Evolutionary conservation across 225 moss, liverwort and hornwort species (phyloP).

Genomic region (Physcomitrellopsis africana): DNA sequence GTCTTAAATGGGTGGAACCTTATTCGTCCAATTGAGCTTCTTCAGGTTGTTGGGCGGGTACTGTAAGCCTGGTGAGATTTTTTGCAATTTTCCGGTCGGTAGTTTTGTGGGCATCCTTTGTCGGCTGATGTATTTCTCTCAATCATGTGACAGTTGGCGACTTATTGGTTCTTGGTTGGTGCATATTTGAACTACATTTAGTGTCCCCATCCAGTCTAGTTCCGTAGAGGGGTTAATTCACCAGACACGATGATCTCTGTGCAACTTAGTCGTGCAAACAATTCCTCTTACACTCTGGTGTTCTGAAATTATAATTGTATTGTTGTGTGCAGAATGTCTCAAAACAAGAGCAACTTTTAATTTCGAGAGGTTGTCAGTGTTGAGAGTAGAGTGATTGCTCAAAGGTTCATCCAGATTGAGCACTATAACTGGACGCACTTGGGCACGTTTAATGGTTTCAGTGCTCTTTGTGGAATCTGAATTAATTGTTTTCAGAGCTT

Average conservation of each 20-base stretch:
- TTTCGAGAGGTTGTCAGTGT: background rate
- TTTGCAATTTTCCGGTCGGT: background rate
- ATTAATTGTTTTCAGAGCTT: background rate
- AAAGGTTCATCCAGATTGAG: background rate
- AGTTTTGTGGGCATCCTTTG: background rate
- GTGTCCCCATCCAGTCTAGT: background rate
- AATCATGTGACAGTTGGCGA: slow-evolving; percentile 14
- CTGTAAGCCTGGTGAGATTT: slow-evolving; percentile 19
- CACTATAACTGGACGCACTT: background rate
- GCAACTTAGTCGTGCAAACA: too few species aligned
- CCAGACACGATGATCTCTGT: background rate
- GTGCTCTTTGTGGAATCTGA: slow-evolving; percentile 2
- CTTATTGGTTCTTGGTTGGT: background rate
- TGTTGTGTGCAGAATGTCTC: slow-evolving; percentile 25
- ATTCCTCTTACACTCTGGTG: background rate
- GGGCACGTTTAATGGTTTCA: background rate
- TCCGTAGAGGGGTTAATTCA: background rate
- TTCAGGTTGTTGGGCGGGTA: slow-evolving; percentile 6
- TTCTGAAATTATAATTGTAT: background rate
- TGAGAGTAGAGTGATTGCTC: background rate
- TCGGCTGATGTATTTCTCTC: slow-evolving; percentile 7
- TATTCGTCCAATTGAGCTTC: slow-evolving; percentile 21
- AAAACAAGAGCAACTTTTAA: background rate
- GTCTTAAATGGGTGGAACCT: too few species aligned
- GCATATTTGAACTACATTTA: background rate